Base-by-base conservation (phyloP, 2,329 filamentous ascomycete species). In the Pestalotiopsis sp. region DNA sequence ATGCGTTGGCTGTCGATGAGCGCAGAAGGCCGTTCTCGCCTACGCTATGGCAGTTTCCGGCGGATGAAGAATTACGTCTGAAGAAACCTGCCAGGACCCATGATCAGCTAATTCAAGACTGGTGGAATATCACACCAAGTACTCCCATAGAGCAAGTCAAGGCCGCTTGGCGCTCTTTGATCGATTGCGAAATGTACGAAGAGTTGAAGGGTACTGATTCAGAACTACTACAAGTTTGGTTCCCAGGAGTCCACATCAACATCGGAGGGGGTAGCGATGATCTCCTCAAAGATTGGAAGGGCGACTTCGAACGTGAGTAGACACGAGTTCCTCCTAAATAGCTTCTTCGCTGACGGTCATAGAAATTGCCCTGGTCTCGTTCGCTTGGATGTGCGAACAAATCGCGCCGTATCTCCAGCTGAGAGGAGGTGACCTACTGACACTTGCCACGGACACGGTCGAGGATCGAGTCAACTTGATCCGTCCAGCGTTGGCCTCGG, bases 181-280 rank as follows among this genome's bases (percentile, higher is more conserved):
- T 70, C 14, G 69, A 69, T 59, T 66, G 57, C 56, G 68, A 71
- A 45, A 71, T 71, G 69, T 64, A 68, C 23, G 64, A 69, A 14
- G 45, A 70, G 11, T 45, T 70, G 4, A 38, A 67, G 11, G 57
- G 41, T 3, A 36, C 56, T n/a, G 41, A 69, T 36, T 69, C 72
- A 2, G 68, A 80, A 36, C 75, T 87, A 39, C 80, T 82, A 25
- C 86, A 88, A 74, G 83, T 85, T 12, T 88, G 86, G 86, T 88
- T 88, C 68, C 85, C 86, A 0, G 86, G 86, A 11, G 82, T 80
- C 31, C 86, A 89, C 72, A 80, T 82, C 11, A 85, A 87, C 67
- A 77, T 87, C 2, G 86, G 86, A 2, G 86, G 86, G 31, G 83
- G 84, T 0, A 83, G 81, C 57, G 66, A 66, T 4, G 75, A 78